phyloP scores from a whole-genome alignment of 2,329 filamentous ascomycete genomes.

The Diaporthe nobilis region DNA sequence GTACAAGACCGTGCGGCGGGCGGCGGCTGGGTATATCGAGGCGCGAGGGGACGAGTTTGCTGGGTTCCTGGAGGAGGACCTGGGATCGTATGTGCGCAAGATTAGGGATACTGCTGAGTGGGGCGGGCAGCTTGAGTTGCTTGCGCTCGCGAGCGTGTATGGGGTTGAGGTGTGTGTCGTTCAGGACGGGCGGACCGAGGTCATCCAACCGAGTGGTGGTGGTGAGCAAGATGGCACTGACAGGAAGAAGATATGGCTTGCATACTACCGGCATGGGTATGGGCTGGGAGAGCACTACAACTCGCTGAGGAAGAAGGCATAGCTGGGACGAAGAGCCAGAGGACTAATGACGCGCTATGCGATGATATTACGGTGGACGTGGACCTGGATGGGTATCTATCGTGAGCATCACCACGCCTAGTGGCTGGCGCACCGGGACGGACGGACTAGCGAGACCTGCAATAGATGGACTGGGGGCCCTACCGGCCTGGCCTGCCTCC shows the following conservation, averaged over 20 bases:
- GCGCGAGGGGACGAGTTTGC: constrained; percentile 84
- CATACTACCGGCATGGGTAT: constrained; percentile 95
- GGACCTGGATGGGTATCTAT: neutral
- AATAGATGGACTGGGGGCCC: neutral
- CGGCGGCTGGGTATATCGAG: constrained; percentile 84
- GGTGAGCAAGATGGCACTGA: too few species aligned
- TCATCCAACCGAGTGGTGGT: constrained; percentile 68
- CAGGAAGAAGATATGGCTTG: constrained; percentile 82
- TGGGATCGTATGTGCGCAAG: constrained; percentile 80
- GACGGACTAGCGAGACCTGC: neutral
- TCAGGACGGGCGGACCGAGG: constrained; percentile 86
- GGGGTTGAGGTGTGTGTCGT: constrained; percentile 86
- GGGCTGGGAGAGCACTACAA: constrained; percentile 98
- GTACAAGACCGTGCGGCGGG: constrained; percentile 78
- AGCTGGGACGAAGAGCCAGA: neutral
- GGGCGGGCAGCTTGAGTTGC: constrained; percentile 93
- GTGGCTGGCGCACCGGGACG: neutral
- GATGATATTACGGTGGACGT: neutral
- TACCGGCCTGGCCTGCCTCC: neutral
- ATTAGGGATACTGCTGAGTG: constrained; percentile 93
- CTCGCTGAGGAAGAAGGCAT: constrained; percentile 72
- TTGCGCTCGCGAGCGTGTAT: constrained; percentile 86
- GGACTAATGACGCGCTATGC: neutral
- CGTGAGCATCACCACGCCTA: neutral
- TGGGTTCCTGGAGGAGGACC: constrained; percentile 86